A percentile compares a stretch with the other conserved stretches of the same genome.
Conservation (phyloP, 2,329 filamentous ascomycete genomes). For the Claviceps pazoutovae region DNA sequence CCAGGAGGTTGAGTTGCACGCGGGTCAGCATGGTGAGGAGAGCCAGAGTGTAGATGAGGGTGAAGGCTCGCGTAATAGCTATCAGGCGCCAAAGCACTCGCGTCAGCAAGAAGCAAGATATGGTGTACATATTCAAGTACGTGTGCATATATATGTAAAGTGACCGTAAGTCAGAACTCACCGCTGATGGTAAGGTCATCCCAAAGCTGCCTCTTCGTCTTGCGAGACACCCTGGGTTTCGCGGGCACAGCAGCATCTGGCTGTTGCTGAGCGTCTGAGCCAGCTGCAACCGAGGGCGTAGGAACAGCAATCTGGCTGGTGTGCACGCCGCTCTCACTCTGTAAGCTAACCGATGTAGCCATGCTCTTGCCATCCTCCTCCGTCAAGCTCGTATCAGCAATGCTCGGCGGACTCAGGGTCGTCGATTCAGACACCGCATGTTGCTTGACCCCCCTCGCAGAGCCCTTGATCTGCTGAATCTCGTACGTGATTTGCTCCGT, state of each 20-base stretch:
- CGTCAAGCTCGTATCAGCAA: constrained; percentile 56
- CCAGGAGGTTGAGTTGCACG: constrained; percentile 92
- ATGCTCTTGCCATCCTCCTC: constrained; percentile 76
- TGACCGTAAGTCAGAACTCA: constrained; percentile 28
- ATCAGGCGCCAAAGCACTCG: neutral
- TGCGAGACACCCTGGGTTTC: constrained; percentile 37
- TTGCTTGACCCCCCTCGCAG: constrained; percentile 41
- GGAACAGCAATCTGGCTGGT: constrained; percentile 60
- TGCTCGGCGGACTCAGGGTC: constrained; percentile 40
- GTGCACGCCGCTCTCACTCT: constrained; percentile 73
- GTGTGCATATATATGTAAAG: neutral
- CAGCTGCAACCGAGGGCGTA: constrained; percentile 24
- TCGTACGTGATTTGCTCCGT: constrained; percentile 89
- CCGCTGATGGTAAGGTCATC: constrained; percentile 93
- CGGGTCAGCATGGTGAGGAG: constrained; percentile 84
- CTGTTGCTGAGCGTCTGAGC: constrained; percentile 22
- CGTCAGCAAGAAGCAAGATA: neutral
- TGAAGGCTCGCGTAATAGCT: constrained; percentile 81
- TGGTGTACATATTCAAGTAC: neutral
- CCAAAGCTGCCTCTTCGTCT: constrained; percentile 89
- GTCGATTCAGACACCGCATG: constrained; percentile 38
- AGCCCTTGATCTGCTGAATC: constrained; percentile 77
- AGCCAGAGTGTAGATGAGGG: constrained; percentile 78
- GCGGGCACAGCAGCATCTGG: constrained; percentile 26
- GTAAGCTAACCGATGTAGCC: constrained; percentile 40